Evolutionary conservation across 1,139 yeast genomes (phyloP), one percentile per base, ranked within the genome.

Genomic region (Citeromyces hawaiiensis): DNA sequence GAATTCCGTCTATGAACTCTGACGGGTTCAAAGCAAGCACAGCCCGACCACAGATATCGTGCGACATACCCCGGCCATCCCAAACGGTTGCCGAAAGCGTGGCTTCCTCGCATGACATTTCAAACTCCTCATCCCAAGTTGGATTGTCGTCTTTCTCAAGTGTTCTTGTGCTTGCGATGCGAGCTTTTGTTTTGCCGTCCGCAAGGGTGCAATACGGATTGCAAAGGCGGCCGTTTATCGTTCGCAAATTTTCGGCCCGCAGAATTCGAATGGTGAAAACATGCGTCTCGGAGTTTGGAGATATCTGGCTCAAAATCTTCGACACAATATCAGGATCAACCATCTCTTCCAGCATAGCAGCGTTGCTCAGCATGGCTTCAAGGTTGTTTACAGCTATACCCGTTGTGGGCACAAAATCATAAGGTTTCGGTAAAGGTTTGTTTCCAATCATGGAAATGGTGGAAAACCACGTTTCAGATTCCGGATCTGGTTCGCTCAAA

Each of bases 101-200:
- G 14, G 64, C 51, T 3, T 56, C 44, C 4, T 37, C 14, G 4
- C 39, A 13, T 4, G 36, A 25, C 27, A 83, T 57, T 52, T 87
- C 96, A 53, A 83, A 82, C 42, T 80, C 83, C 61, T 91, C 96
- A 50, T 85, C 85, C 94, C 95, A 91, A 19, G 71, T 75, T 0
- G 97, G 96, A 49, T 77, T 77, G 30, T 72, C 60, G 4, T 78
- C 73, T 42, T 72, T 73, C 36, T 67, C 64, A 7, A 83, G 64
- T 0, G 79, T 69, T 50, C 86, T 68, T 0, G 97, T 87, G 47
- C 74, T 75, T 4, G 85, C 94, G 38, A 83, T 66, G 16, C 79
- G 73, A 40, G 65, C 66, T 39, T 75, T 66, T 2, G 67, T 66
- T 38, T 61, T 60, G 6, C 80, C 71, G 45, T 86, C 94, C 3